phyloP scores from a whole-genome alignment of 805 yeast species.

The Nakazawaea holstii region DNA sequence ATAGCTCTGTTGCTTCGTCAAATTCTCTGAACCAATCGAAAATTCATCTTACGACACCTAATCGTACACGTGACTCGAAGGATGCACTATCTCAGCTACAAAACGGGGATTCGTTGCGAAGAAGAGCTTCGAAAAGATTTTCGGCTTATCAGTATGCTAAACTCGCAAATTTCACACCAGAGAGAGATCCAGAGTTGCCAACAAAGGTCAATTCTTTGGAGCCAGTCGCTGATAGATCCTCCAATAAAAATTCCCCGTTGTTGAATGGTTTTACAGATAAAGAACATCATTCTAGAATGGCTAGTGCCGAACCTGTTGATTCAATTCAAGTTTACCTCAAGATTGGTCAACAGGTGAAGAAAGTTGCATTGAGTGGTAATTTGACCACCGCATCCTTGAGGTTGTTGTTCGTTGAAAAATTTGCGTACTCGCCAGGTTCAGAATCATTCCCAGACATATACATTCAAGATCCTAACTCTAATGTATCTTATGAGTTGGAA shows the following conservation, averaged over 20 bases:
- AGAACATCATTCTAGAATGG: background rate
- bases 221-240: constrained; percentile 14
- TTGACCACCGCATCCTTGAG: constrained; percentile 50
- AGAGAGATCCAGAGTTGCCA: constrained; percentile 23
- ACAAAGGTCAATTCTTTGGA: background rate
- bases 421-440: constrained; percentile 74
- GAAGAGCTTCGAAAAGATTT: constrained; percentile 90
- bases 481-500: constrained; percentile 76
- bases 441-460: constrained; percentile 75
- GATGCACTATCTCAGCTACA: constrained; percentile 78
- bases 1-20: too few species aligned
- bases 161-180: constrained; percentile 41
- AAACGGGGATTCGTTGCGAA: constrained; percentile 73
- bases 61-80: constrained; percentile 13
- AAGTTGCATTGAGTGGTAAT: constrained; percentile 39
- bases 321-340: constrained; percentile 38
- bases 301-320: background rate
- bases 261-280: background rate
- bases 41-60: background rate
- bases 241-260: background rate
- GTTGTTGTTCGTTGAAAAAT: constrained; percentile 77
- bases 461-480: constrained; percentile 53
- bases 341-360: constrained; percentile 49
- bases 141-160: constrained; percentile 92
- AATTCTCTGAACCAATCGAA: background rate